Base-by-base conservation (phyloP, 2,329 filamentous ascomycete genomes). In the Fusarium burgessii region DNA sequence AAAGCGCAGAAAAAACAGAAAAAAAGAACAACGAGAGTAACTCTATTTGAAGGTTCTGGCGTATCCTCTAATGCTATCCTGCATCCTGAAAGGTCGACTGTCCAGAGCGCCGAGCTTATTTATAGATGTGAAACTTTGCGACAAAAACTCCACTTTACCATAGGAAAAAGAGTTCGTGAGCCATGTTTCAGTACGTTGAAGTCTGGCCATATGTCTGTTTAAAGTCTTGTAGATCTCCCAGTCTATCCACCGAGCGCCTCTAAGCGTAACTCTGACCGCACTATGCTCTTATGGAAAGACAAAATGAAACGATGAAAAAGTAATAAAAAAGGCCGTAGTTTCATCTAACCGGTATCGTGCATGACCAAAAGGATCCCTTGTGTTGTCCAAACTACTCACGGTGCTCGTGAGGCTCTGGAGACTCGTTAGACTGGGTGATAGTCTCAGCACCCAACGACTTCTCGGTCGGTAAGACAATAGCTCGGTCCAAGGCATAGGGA, bases 401-500 rank as follows among this genome's bases (percentile, higher is more conserved):
- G 49, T 72, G 70, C 13, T 73, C 62, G 13, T 72, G 70, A 23
- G 66, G 36, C 15, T 71, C 51, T 3, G 6, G 45, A 13, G 61
- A 51, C 20, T 71, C 51, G 2, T 6, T 38, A 14, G 61, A 41
- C 9, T 49, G 61, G 7, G 46, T 59, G 14, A 46, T 33, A 4
- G 61, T 40, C 23, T 76, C 66, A 9, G 65, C 54, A 1, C 70
- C 41, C 13, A 77, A 42, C 13, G 58, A 62, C n/a, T 67, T 69
- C 41, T 78, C 75, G 25, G 73, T 67, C 3, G 78, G 78, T 10
- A 81, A 61, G 46, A 78, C 76, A 33, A 82, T 79, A 18, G 80
- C 80, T 4, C 78, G 76, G 54, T 82, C 80, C 7, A 82, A 72
- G 3, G 73, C 58, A 42, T 81, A 80, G 0, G 79, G 79, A 13